Base-by-base conservation (phyloP, 495 filamentous ascomycete species). In the Acidomyces sp. region DNA sequence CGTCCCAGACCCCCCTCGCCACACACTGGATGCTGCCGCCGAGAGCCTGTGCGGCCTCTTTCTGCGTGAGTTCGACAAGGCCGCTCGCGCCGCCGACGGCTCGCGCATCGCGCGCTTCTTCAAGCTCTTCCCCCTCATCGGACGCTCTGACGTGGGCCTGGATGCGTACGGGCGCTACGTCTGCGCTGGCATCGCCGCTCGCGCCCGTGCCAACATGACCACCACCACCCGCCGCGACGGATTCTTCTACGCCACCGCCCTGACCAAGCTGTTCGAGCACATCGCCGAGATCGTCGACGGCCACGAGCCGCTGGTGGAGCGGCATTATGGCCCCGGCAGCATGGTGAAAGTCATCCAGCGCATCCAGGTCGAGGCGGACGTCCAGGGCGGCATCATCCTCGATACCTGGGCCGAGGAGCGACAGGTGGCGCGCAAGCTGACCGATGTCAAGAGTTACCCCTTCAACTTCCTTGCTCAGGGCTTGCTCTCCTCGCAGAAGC, bases 311-410 rank as follows among this genome's bases (percentile, higher is more conserved):
- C 67, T 97, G 16, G 85, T 97, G 2, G 88, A 94, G 61, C 75
- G 80, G 28, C 88, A 96, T 60, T 97, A 97, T 56, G 90, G 90
- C 0, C 61, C 65, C 15, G 81, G 88, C 24, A 85, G 80, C 63
- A 96, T 96, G 92, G 74, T 81, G n/a, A 85, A 77, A 53, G 92
- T 97, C 39, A 86, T 96, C 55, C 86, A 95, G 62, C 71, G 85
- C 37, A 61, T 97, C 33, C 92, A 97, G 60, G 68, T 87, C 28
- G 90, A 97, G 61, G 87, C 83, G 6, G 90, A 97, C 61, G 78
- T 93, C 21, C 92, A 96, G 63, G 90, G 90, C n/a, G 92, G 90
- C 41, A 93, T 96, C 48, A 75, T 97, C 26, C 62, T 97, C 20
- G 90, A 97, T 59, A 90, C 87, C 16, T 97, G 87, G 84, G 73